A percentile compares a stretch with the other conserved stretches of the same genome.
phyloP scores from a whole-genome alignment of 2,329 filamentous ascomycete genomes.

The Colletotrichum cuscutae region DNA sequence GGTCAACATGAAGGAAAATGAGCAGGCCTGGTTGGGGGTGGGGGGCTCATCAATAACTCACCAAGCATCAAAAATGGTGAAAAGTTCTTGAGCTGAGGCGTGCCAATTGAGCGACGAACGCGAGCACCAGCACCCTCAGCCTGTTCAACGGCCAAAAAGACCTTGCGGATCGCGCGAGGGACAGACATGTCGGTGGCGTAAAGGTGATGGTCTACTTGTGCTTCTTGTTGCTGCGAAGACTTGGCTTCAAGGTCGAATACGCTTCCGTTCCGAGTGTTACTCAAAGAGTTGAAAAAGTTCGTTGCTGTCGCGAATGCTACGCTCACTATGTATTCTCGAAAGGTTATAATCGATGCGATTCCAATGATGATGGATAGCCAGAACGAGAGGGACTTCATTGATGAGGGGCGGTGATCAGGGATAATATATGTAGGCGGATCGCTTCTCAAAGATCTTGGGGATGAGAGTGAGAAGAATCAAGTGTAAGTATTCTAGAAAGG shows the following conservation, averaged over 20 bases:
- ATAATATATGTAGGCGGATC: constrained; percentile 14
- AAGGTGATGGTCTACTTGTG: constrained; percentile 37
- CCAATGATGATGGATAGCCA: constrained; percentile 44
- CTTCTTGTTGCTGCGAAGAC: constrained; percentile 7
- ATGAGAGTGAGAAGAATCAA: neutral
- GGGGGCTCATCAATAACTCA: constrained; percentile 80
- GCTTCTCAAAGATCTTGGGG: neutral
- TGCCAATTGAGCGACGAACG: constrained; percentile 89
- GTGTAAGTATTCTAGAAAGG: neutral
- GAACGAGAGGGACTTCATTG: constrained; percentile 45
- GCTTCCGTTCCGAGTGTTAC: neutral
- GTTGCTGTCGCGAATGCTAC: constrained; percentile 29
- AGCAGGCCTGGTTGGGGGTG: neutral
- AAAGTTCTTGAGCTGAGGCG: constrained; percentile 83
- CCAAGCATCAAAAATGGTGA: constrained; percentile 97
- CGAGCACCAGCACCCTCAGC: constrained; percentile 88
- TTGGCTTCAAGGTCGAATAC: constrained; percentile 2
- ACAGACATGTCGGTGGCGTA: constrained; percentile 68
- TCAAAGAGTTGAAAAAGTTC: constrained; percentile 33
- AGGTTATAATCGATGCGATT: constrained; percentile 42
- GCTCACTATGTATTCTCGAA: constrained; percentile 39
- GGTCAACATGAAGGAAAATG: constrained; percentile 72
- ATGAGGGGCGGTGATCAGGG: neutral
- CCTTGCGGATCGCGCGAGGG: constrained; percentile 81
- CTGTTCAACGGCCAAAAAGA: constrained; percentile 87